Evolutionary conservation across 148 eudicot genomes (phyloP).

Genomic region (Amaranthus hypochondriacus): DNA sequence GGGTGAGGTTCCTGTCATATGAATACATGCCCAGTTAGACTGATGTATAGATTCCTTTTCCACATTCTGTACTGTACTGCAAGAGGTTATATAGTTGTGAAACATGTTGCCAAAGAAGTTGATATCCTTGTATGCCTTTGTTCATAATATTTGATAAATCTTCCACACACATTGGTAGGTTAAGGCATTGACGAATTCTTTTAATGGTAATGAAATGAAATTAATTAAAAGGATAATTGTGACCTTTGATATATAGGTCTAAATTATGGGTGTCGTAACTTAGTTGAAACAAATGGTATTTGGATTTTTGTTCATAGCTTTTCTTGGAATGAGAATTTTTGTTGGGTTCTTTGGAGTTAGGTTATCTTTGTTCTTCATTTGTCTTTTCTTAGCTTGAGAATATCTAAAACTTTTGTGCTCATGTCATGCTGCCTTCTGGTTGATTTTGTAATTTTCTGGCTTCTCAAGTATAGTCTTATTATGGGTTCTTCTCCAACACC

Average conservation of each 20-base stretch:
- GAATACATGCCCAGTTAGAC: neutral
- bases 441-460: no score
- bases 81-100: neutral
- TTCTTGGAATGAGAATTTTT: no score
- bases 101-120: neutral
- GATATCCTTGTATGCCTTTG: neutral
- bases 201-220: neutral
- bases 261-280: neutral
- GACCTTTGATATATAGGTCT: neutral
- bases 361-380: no score
- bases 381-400: no score
- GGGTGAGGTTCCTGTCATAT: neutral
- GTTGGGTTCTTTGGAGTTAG: no score
- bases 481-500: no score
- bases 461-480: no score
- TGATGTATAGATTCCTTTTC: neutral
- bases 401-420: no score
- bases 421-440: no score
- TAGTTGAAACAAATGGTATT: no score
- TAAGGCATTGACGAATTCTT: neutral
- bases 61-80: neutral
- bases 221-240: no score
- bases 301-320: no score
- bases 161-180: neutral
- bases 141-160: neutral